Percentiles rank a stretch among this genome's conserved stretches.
Evolutionary conservation across 352 stramenopile genomes (phyloP).

Genomic region (Globisporangium viniferum): DNA sequence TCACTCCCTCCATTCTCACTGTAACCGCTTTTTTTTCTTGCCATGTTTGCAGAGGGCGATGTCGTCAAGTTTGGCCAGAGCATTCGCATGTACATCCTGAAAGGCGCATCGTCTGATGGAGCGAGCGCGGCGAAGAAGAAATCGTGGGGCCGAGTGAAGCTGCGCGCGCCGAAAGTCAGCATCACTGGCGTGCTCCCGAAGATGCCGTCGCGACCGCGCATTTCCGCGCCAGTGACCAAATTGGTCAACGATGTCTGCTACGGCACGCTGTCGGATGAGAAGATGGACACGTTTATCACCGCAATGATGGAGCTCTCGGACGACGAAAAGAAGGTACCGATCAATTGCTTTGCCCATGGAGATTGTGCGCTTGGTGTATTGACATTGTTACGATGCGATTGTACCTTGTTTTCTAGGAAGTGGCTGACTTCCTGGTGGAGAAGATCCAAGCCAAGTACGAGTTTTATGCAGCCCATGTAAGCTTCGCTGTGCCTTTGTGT

Average conservation of each 20-base stretch:
- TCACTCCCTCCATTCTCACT: neutral
- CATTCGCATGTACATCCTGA: conserved; percentile 81
- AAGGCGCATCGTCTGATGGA: conserved; percentile 58
- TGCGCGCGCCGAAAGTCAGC: conserved; percentile 68
- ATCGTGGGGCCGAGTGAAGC: conserved; percentile 69
- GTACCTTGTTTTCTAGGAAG: conserved; percentile 33
- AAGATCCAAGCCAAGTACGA: conserved; percentile 82
- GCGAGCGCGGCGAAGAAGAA: conserved; percentile 78
- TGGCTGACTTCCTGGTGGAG: conserved; percentile 80
- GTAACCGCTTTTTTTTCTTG: neutral
- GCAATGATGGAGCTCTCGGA: conserved; percentile 64
- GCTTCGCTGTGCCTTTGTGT: neutral
- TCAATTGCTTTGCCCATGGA: neutral
- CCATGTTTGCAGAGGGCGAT: conserved; percentile 55
- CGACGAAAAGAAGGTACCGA: conserved; percentile 62
- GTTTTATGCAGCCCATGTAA: conserved; percentile 75
- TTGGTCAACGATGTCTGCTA: conserved; percentile 85
- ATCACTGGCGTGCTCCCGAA: conserved; percentile 76
- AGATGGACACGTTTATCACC: conserved; percentile 62
- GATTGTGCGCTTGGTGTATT: neutral
- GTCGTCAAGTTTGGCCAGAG: conserved; percentile 87
- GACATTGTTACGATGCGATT: neutral
- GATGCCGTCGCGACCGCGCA: conserved; percentile 51
- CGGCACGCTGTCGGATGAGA: conserved; percentile 67
- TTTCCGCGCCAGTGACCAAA: conserved; percentile 59